These are phyloP conservation scores for Scolecobasidium constrictum DNA, from an alignment of 2,329 filamentous ascomycete genomes.

Conservation along the genomic window DNA sequence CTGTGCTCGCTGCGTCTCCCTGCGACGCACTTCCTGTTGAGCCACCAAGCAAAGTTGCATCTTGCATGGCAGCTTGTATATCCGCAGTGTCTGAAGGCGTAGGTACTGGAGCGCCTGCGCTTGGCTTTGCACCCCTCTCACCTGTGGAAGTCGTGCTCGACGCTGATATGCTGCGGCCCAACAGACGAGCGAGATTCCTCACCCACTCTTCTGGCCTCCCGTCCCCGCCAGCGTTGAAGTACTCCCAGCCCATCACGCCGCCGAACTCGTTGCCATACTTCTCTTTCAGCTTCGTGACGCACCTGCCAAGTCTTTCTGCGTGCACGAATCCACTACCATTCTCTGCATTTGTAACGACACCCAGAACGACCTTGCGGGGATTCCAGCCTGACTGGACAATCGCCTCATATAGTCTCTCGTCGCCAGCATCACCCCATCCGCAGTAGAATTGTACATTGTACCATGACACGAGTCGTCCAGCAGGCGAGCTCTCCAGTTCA, in stretches of 20 bases:
- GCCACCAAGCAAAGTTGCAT: no score
- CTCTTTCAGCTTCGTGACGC: conserved; percentile 46
- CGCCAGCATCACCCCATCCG: conserved; percentile 63
- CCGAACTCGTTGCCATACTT: conserved; percentile 54
- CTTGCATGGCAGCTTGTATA: not conserved
- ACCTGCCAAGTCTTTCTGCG: conserved; percentile 42
- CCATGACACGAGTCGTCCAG: conserved; percentile 52
- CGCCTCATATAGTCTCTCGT: conserved; percentile 39
- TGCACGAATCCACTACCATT: conserved; percentile 58
- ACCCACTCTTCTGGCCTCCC: conserved; percentile 12
- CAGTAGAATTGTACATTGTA: conserved; percentile 94
- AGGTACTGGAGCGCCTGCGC: not conserved
- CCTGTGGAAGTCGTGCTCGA: not conserved
- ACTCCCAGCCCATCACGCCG: conserved; percentile 92
- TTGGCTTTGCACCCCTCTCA: not conserved
- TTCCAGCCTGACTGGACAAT: conserved; percentile 57
- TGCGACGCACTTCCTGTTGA: not conserved
- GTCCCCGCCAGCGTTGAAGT: conserved; percentile 58
- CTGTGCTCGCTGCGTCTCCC: not conserved
- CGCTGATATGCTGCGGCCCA: conserved; percentile 10
- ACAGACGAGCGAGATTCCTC: conserved; percentile 3
- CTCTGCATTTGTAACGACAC: conserved; percentile 65
- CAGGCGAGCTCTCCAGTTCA: conserved; percentile 47
- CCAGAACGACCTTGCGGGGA: conserved; percentile 63
- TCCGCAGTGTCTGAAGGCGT: not conserved